A percentile compares a stretch with the other conserved stretches of the same genome.
Evolutionary conservation across 176 grass and related monocot genomes (phyloP).

Genomic region (Stipa capillata): DNA sequence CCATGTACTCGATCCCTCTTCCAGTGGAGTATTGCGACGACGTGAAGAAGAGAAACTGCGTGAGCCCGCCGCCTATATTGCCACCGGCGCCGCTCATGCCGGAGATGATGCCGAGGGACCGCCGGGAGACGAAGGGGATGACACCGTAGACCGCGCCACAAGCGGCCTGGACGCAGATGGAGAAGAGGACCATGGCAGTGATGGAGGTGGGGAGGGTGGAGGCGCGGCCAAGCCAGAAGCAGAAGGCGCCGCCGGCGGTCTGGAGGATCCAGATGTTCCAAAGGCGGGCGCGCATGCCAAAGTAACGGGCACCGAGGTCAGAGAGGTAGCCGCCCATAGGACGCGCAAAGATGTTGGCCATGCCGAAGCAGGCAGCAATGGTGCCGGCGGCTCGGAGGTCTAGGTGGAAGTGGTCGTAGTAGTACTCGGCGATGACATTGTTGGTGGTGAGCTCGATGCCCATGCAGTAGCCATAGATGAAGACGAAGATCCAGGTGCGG

Average conservation of each 20-base stretch:
- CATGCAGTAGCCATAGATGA: slow-evolving; percentile 83
- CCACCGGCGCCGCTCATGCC: no score
- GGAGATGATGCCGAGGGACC: no score
- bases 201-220: slow-evolving; percentile 49
- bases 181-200: slow-evolving; percentile 64
- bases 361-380: slow-evolving; percentile 84
- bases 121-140: slow-evolving; percentile 65
- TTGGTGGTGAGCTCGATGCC: slow-evolving; percentile 83
- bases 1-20: no score
- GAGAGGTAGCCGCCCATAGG: slow-evolving; percentile 57
- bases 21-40: no score
- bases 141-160: slow-evolving; percentile 72
- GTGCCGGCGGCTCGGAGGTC: slow-evolving; percentile 62
- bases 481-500: slow-evolving; percentile 72
- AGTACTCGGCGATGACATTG: slow-evolving; percentile 87
- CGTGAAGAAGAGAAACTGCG: no score
- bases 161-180: slow-evolving; percentile 70
- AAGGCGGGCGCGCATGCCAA: slow-evolving; percentile 69
- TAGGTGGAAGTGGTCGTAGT: slow-evolving; percentile 65
- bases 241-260: slow-evolving; percentile 69
- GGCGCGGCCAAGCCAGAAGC: no score
- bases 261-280: slow-evolving; percentile 94
- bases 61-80: no score
- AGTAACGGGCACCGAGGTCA: slow-evolving; percentile 40
- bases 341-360: slow-evolving; percentile 71